Evolutionary conservation across 2,329 filamentous ascomycete species (phyloP), one percentile per base, ranked within the genome.

Genomic region (Aspergillus tamarii): DNA sequence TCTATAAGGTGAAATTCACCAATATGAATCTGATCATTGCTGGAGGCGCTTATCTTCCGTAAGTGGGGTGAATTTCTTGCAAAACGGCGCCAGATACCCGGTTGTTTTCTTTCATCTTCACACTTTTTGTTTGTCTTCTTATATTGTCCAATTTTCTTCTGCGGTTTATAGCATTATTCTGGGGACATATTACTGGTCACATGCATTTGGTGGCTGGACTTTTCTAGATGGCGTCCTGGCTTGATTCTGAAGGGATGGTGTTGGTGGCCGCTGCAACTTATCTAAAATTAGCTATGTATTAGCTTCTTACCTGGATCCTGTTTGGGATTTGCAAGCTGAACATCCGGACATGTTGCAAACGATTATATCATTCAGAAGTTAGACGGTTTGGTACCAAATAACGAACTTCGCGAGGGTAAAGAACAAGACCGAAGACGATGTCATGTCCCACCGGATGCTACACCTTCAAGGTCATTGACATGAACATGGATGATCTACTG

Each of bases 11-110:
- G 60, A 88, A 91, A 73, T 97, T 97, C 73, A 98, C 95, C 4
- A 85, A 93, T 65, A 97, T 97, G 92, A 99, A 99, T 76, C 79
- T 98, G 68, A 90, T 97, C 14, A 84, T 98, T 65, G 93, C 93
- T 26, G 93, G 91, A 54, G 93, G 94, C 46, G 86, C 86, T 43
- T 89, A 88, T 78, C 74, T 89, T 73, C 87, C 87, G 43, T 80
- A 66, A 77, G 30, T 53, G 34, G 53, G 41, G 41, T 61, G 48
- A 53, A 52, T 63, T 67, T 34, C 55, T 58, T 67, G 67, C 61
- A 64, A 57, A 59, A 41, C 60, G 65, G 66, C 60, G 66, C 62
- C 62, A 59, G 69, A 69, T 69, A 70, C 66, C 66, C 67, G 58
- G 64, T 52, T 50, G 32, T 60, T 41, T 60, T 12, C 46, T 48